Percentiles rank a stretch among this genome's conserved stretches.
Evolutionary conservation across 371 early-diverging fungal genomes (phyloP).

Genomic region (Polyrhizophydium stewartii): DNA sequence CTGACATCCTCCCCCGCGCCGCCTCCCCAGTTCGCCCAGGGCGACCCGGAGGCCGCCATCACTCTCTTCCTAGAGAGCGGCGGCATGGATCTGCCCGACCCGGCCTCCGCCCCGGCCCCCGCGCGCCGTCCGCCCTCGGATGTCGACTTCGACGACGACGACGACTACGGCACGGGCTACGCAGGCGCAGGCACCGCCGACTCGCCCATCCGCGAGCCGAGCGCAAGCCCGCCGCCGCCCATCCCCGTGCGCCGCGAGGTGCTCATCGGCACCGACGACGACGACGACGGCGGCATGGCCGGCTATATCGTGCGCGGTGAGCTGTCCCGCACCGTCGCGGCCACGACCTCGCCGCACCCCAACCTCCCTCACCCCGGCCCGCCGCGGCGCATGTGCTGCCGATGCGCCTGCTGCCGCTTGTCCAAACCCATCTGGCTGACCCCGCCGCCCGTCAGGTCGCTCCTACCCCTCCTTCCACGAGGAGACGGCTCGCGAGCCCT

Average conservation of each 20-base stretch:
- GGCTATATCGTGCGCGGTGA: too few species aligned
- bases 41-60: slow-evolving; percentile 57
- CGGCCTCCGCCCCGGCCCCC: neutral
- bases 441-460: too few species aligned
- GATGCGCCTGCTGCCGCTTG: too few species aligned
- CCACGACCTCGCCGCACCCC: too few species aligned
- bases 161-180: neutral
- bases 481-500: neutral
- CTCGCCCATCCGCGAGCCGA: neutral
- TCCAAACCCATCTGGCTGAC: too few species aligned
- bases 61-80: slow-evolving; percentile 61
- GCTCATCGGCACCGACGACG: neutral
- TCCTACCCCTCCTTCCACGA: too few species aligned
- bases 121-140: neutral
- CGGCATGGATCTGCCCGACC: slow-evolving; percentile 39
- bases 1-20: too few species aligned
- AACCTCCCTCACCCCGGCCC: neutral
- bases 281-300: too few species aligned
- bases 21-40: slow-evolving; percentile 25
- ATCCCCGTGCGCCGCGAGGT: neutral
- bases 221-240: slow-evolving; percentile 5
- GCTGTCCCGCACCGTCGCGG: too few species aligned
- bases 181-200: neutral
- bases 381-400: too few species aligned
- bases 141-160: slow-evolving; percentile 3